Conservation (phyloP, 1,284 basidiomycete species). For the Moesziomyces antarcticus region DNA sequence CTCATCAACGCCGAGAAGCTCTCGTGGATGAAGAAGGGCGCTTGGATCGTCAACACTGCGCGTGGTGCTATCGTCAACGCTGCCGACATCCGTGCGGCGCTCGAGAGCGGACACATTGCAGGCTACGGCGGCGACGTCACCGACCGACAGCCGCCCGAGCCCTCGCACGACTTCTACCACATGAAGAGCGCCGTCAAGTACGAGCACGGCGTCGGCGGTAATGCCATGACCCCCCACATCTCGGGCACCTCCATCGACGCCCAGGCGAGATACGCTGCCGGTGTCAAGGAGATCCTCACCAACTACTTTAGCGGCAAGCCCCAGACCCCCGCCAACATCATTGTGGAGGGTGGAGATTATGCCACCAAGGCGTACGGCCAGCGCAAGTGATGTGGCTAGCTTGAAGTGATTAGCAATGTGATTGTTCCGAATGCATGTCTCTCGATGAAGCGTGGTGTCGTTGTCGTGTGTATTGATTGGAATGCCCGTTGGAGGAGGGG, state of each 20-base stretch:
- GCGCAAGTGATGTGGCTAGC: constrained; percentile 20
- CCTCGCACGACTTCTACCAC: constrained; percentile 80
- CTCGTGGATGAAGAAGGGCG: constrained; percentile 85
- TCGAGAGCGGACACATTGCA: constrained; percentile 79
- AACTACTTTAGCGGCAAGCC: constrained; percentile 75
- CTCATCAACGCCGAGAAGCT: constrained; percentile 79
- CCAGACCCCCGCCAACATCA: constrained; percentile 84
- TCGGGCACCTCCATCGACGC: constrained; percentile 84
- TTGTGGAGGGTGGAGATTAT: constrained; percentile 70
- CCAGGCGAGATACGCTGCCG: constrained; percentile 85
- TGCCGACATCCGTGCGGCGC: constrained; percentile 80
- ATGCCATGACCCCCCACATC: constrained; percentile 57
- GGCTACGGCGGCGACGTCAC: constrained; percentile 73
- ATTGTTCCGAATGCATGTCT: too few relatives aligned
- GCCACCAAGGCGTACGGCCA: constrained; percentile 67
- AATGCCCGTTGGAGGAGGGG: too few relatives aligned
- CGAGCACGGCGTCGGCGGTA: constrained; percentile 82
- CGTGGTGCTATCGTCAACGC: constrained; percentile 91
- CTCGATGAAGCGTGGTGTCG: too few relatives aligned
- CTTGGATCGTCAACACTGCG: constrained; percentile 92
- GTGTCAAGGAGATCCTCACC: constrained; percentile 81
- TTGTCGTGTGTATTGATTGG: too few relatives aligned
- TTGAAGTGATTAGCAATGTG: too few relatives aligned
- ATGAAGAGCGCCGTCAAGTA: constrained; percentile 68
- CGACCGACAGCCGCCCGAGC: constrained; percentile 54